These are phyloP conservation scores for Tulasnella sp. DNA, from an alignment of 768 basidiomycete genomes.

Conservation along the genomic window DNA sequence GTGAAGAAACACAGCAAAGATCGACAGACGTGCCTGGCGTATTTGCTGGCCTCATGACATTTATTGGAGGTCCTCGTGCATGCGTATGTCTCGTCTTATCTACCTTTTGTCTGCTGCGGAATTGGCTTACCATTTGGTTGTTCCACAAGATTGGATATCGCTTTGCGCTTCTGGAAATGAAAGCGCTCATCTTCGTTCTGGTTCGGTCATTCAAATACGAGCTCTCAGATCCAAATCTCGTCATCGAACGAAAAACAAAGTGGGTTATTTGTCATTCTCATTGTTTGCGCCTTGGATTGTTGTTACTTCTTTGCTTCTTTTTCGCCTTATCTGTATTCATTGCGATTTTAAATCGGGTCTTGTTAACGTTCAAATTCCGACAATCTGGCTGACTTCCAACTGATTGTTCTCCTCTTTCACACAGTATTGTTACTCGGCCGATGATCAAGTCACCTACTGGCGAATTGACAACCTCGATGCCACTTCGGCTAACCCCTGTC, in stretches of 20 bases:
- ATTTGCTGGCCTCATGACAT: constrained; percentile 46
- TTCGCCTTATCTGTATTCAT: neutral
- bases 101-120: constrained; percentile 51
- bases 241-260: constrained; percentile 24
- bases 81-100: constrained; percentile 38
- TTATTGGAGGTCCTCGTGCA: constrained; percentile 49
- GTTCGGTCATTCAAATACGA: constrained; percentile 41
- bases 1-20: constrained; percentile 30
- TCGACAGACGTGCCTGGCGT: constrained; percentile 41
- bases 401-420: neutral
- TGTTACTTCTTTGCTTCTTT: neutral
- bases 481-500: neutral
- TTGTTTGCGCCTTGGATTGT: neutral
- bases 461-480: neutral
- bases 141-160: constrained; percentile 3
- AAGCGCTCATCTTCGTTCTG: constrained; percentile 37
- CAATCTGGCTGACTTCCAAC: neutral
- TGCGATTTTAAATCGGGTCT: neutral
- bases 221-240: constrained; percentile 36
- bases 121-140: constrained; percentile 25
- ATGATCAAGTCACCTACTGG: neutral
- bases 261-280: neutral
- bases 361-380: neutral
- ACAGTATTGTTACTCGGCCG: constrained; percentile 4
- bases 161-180: constrained; percentile 22